phyloP scores from a whole-genome alignment of 306 rosid species.

The Cucurbita moschata region DNA sequence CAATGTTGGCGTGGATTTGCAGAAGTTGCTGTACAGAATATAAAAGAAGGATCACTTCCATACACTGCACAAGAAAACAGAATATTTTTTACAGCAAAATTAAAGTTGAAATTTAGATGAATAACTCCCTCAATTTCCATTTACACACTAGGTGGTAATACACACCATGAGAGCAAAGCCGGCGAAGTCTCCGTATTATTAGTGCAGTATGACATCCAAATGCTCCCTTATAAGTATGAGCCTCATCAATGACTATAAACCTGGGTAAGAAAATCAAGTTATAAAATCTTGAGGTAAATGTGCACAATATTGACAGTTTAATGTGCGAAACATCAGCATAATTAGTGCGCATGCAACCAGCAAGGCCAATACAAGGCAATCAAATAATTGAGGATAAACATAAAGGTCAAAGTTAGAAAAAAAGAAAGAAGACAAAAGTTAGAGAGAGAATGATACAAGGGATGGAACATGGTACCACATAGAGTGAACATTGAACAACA shows the following conservation, averaged over 20 bases:
- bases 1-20: conserved; percentile 84
- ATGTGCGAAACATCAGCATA: background rate
- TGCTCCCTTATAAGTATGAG: conserved; percentile 89
- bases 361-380: background rate
- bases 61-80: conserved; percentile 44
- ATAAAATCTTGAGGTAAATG: background rate
- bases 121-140: conserved; percentile 13
- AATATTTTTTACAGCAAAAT: background rate
- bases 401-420: background rate
- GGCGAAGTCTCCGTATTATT: conserved; percentile 60
- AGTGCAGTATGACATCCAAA: conserved; percentile 93
- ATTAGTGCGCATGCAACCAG: background rate
- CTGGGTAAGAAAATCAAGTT: conserved; percentile 23
- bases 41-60: conserved; percentile 79
- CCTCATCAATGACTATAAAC: conserved; percentile 81
- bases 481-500: background rate
- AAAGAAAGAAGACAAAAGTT: background rate
- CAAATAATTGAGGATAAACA: background rate
- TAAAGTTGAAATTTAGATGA: background rate
- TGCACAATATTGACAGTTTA: background rate
- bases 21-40: conserved; percentile 88
- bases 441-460: background rate
- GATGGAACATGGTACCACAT: background rate
- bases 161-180: conserved; percentile 73
- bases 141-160: background rate